Evolutionary conservation across 176 grass and related monocot species (phyloP).

Genomic region (Paspalum vaginatum): DNA sequence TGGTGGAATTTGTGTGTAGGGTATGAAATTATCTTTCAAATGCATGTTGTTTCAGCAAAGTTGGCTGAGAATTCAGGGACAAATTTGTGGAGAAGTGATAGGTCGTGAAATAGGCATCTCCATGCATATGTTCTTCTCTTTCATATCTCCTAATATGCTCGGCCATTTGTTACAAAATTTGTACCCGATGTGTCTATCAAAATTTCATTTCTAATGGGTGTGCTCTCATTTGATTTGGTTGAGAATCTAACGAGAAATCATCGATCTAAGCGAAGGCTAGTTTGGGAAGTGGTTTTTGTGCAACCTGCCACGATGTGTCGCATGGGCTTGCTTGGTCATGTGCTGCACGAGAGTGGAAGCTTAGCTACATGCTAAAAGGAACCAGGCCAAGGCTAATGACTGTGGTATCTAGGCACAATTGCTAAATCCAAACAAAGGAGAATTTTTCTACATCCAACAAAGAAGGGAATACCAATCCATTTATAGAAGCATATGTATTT

Average conservation of each 20-base stretch:
- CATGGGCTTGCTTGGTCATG: neutral
- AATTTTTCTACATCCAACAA: neutral
- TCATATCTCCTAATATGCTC: neutral
- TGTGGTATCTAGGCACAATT: neutral
- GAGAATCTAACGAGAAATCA: neutral
- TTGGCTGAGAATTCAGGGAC: slow-evolving; percentile 20
- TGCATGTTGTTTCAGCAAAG: neutral
- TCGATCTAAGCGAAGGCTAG: neutral
- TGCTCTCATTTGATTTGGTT: slow-evolving; percentile 29
- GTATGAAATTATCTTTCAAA: slow-evolving; percentile 28
- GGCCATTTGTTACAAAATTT: neutral
- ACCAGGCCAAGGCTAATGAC: neutral
- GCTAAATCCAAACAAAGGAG: neutral
- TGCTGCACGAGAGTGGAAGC: no score
- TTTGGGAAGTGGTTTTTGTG: slow-evolving; percentile 34
- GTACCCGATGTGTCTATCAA: accelerated
- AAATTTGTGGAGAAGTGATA: neutral
- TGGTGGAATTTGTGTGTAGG: neutral
- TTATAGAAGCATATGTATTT: no score
- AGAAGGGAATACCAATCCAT: no score
- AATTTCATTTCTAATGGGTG: slow-evolving; percentile 36
- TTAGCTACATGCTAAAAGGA: neutral
- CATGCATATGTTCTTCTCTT: slow-evolving; percentile 62
- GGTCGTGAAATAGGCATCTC: neutral
- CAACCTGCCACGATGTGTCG: slow-evolving; percentile 22